Evolutionary conservation across 208 protist species (phyloP), one percentile per base, ranked within the genome.

Genomic region (Leishmania guyanensis): DNA sequence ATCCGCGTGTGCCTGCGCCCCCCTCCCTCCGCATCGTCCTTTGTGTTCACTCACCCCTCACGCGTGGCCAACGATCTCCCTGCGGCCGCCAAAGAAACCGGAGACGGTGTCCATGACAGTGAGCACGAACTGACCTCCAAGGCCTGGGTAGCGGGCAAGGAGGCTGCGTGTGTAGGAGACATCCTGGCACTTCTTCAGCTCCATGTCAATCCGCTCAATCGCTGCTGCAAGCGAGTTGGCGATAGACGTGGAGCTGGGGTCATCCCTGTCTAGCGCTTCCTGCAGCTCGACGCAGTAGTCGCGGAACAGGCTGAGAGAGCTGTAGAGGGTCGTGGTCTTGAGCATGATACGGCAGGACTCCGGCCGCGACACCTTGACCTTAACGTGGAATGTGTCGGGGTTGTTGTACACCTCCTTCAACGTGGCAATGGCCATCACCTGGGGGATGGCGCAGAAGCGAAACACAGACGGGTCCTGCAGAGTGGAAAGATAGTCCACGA

Each of bases 351-450:
- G 79, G 82, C 90, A 94, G 29, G 95, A 91, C 64, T 85, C 81
- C 5, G 89, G 94, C 66, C 97, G 96, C 51, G 97, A 85, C 46
- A 99, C 97, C 91, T 99, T 99, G 5, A 99, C 98, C 77, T 97
- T 97, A 17, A 82, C 70, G 29, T 89, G 84, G 82, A 99, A 99
- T 3, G 98, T 97, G 64, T 97, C 82, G 53, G 81, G 62, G 91
- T 99, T 99, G 89, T 99, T 98, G 91, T 98, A 99, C 75, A 98
- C 93, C 72, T 84, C 83, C n/a, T 88, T 77, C 0, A 99, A 88
- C 2, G 98, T 99, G 56, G 93, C 97, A 80, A 99, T 98, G 60
- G 98, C 98, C 98, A 99, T 99, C n/a, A 99, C 93, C 85, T 99
- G 98, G 43, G 98, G 98, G 75, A 99, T 99, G 48, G 97, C 98